These are phyloP conservation scores for Erodium moschatum DNA, from an alignment of 441 rosid species.

Conservation along the genomic window DNA sequence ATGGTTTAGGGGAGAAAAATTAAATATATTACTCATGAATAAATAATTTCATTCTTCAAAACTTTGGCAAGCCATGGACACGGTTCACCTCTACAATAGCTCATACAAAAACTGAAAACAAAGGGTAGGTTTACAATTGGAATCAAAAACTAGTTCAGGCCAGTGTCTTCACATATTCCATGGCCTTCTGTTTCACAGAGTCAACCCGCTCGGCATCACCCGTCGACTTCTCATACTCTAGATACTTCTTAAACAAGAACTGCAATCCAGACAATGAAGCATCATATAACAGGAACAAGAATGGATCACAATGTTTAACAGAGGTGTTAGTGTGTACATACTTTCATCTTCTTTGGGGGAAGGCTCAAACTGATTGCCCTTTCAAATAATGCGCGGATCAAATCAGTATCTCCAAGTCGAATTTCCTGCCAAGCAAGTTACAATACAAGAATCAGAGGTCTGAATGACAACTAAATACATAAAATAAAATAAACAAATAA, in stretches of 20 bases:
- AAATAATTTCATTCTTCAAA: not conserved
- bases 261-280: slow-evolving; percentile 25
- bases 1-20: not conserved
- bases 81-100: not conserved
- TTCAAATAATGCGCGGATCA: slow-evolving; percentile 65
- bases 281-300: not conserved
- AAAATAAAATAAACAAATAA: not conserved
- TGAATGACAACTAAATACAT: not conserved
- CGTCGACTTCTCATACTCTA: slow-evolving; percentile 53
- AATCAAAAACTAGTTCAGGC: slow-evolving; percentile 19
- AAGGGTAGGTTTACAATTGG: not conserved
- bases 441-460: slow-evolving; percentile 11
- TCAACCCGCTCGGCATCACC: slow-evolving; percentile 59
- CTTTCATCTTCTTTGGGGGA: slow-evolving; percentile 81
- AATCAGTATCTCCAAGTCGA: slow-evolving; percentile 58
- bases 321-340: slow-evolving; percentile 19
- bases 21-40: not conserved
- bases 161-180: slow-evolving; percentile 64
- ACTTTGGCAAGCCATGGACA: not conserved
- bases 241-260: slow-evolving; percentile 89
- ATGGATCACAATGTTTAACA: not conserved
- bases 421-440: slow-evolving; percentile 47
- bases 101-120: not conserved
- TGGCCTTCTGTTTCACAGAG: slow-evolving; percentile 68
- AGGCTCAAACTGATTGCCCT: slow-evolving; percentile 85